These are phyloP conservation scores for Calycina herbarum DNA, from an alignment of 2,329 filamentous ascomycete species.

Conservation along the genomic window DNA sequence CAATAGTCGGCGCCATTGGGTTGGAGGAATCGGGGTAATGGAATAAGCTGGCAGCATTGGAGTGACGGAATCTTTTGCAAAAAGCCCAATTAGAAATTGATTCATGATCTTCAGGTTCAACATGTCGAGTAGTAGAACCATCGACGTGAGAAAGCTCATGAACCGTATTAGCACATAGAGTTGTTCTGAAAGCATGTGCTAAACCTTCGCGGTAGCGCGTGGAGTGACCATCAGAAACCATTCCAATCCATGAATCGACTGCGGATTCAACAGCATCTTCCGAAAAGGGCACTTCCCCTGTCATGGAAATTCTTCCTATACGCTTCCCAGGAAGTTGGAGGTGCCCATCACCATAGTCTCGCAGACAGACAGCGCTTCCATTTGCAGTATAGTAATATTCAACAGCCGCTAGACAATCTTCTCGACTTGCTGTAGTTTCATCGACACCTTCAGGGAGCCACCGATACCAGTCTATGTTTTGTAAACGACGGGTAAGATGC, in stretches of 20 bases:
- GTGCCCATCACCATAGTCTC: neutral
- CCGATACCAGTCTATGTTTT: neutral
- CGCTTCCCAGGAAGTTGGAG: neutral
- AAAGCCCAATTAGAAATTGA: neutral
- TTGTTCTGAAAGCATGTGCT: neutral
- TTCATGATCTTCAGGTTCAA: neutral
- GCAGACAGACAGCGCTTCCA: neutral
- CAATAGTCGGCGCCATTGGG: neutral
- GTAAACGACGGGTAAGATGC: neutral
- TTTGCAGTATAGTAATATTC: neutral
- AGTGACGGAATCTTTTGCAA: too few species aligned
- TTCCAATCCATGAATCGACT: neutral
- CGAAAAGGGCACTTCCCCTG: neutral
- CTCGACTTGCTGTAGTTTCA: neutral
- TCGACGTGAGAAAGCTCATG: neutral
- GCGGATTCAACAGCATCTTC: neutral
- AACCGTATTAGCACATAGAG: neutral
- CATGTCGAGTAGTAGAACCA: neutral
- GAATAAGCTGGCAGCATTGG: too few species aligned
- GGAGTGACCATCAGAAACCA: neutral
- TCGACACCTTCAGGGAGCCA: neutral
- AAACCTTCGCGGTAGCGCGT: too few species aligned
- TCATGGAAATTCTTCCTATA: neutral
- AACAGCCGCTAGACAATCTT: neutral
- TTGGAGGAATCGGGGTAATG: neutral